phyloP scores from a whole-genome alignment of 2,329 filamentous ascomycete species.

The Penicillium sp. region DNA sequence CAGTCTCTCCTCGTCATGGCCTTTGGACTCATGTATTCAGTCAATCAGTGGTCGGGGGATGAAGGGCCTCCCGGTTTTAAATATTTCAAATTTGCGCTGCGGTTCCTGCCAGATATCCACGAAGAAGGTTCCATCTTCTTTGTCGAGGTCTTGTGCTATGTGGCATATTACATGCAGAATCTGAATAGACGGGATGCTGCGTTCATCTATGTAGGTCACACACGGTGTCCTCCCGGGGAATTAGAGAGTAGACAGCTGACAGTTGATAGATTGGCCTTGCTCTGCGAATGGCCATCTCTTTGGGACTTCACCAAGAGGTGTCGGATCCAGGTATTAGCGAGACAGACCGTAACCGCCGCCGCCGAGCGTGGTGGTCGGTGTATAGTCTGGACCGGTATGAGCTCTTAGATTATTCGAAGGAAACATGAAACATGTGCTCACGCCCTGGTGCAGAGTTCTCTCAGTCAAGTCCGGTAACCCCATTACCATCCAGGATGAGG shows the following conservation, averaged over 20 bases:
- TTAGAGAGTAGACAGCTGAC: conserved; percentile 9
- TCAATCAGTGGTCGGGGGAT: conserved; percentile 59
- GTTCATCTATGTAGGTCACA: conserved; percentile 52
- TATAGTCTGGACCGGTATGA: conserved; percentile 57
- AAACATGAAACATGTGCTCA: conserved; percentile 2
- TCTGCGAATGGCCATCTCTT: conserved; percentile 60
- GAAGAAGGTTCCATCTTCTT: conserved; percentile 59
- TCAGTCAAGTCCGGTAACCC: conserved; percentile 60
- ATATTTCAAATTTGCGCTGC: conserved; percentile 58
- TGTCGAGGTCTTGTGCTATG: conserved; percentile 58
- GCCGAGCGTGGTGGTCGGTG: conserved; percentile 61
- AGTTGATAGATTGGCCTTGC: conserved; percentile 53
- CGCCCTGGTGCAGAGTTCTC: conserved; percentile 44
- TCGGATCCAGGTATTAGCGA: conserved; percentile 45
- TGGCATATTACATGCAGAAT: conserved; percentile 62
- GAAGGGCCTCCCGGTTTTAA: conserved; percentile 60
- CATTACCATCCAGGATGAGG: conserved; percentile 59
- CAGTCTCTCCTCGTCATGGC: conserved; percentile 59
- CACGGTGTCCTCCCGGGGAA: no score
- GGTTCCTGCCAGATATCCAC: conserved; percentile 59
- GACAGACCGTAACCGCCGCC: conserved; percentile 53
- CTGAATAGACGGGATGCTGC: conserved; percentile 60
- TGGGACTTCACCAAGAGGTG: conserved; percentile 61
- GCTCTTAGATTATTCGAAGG: neutral
- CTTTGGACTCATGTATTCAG: conserved; percentile 60